Conservation (phyloP, 2,329 filamentous ascomycete species). For the Fusarium phyllophilum region DNA sequence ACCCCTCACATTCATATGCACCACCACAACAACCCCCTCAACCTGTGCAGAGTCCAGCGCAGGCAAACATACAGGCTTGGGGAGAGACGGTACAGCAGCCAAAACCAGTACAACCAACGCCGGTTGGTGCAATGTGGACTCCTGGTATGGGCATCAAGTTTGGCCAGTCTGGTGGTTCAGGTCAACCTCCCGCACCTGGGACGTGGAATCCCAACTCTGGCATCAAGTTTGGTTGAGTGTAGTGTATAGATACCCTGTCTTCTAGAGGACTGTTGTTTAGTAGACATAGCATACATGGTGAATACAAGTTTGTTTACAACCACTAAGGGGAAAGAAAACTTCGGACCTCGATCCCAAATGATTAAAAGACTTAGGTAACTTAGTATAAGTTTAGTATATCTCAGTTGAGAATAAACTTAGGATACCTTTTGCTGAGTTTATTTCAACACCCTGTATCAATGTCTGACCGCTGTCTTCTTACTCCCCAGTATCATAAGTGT, state of each 20-base stretch:
- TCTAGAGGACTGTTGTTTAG: not conserved
- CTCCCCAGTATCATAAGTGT: not conserved
- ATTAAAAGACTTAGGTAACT: fast-evolving
- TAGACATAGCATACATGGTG: constrained; percentile 6
- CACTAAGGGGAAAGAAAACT: not conserved
- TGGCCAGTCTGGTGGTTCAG: constrained; percentile 54
- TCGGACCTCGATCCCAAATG: fast-evolving
- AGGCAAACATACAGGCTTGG: constrained; percentile 70
- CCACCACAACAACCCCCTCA: constrained; percentile 31
- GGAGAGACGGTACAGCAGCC: constrained; percentile 67
- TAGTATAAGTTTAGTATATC: not conserved
- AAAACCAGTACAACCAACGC: constrained; percentile 57
- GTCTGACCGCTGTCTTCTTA: not conserved
- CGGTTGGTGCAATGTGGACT: constrained; percentile 66
- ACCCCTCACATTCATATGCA: constrained; percentile 18
- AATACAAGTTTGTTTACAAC: constrained; percentile 1
- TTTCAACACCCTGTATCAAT: not conserved
- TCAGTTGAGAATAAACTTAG: not conserved
- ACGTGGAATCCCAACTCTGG: constrained; percentile 70
- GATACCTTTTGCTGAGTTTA: not conserved
- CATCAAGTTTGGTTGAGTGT: constrained; percentile 62
- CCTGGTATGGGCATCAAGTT: constrained; percentile 86
- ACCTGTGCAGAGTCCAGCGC: constrained; percentile 46
- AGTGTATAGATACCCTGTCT: constrained; percentile 2
- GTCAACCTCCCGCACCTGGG: constrained; percentile 47